Conservation (phyloP, 345 rosid species). For the Eucalyptus albens region DNA sequence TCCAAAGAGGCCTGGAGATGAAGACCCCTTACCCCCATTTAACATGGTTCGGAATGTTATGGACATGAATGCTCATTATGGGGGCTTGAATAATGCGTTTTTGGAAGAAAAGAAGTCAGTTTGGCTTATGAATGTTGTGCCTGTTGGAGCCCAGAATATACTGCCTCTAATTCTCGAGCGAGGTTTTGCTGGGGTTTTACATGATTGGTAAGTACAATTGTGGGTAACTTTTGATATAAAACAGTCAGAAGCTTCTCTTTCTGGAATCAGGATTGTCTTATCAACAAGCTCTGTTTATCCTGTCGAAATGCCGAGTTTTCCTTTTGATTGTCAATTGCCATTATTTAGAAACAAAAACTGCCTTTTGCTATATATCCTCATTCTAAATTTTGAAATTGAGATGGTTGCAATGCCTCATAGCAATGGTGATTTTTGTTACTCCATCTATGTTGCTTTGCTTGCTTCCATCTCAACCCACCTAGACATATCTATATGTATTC, state of each 20-base stretch:
- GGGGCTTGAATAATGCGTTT: slow-evolving; percentile 72
- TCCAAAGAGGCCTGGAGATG: slow-evolving; percentile 99
- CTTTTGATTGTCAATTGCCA: background rate
- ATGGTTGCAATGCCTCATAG: background rate
- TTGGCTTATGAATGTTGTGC: slow-evolving; percentile 98
- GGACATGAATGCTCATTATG: slow-evolving; percentile 97
- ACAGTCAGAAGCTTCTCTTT: background rate
- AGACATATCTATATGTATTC: background rate
- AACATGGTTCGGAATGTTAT: slow-evolving; percentile 96
- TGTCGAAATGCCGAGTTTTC: background rate
- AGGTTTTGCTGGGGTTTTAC: slow-evolving; percentile 88
- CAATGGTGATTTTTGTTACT: background rate
- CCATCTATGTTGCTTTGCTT: background rate
- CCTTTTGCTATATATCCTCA: background rate
- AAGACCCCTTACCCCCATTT: slow-evolving; percentile 92
- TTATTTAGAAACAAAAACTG: background rate
- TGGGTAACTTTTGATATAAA: background rate
- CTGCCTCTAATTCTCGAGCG: slow-evolving; percentile 85
- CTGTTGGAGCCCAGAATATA: slow-evolving; percentile 55
- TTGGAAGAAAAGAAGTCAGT: slow-evolving; percentile 60
- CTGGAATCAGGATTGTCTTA: background rate
- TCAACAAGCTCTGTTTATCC: background rate
- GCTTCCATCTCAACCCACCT: background rate
- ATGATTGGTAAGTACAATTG: slow-evolving; percentile 59
- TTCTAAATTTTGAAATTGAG: background rate